Evolutionary conservation across 2,329 filamentous ascomycete genomes (phyloP).

Genomic region (Xylariaceae sp.): DNA sequence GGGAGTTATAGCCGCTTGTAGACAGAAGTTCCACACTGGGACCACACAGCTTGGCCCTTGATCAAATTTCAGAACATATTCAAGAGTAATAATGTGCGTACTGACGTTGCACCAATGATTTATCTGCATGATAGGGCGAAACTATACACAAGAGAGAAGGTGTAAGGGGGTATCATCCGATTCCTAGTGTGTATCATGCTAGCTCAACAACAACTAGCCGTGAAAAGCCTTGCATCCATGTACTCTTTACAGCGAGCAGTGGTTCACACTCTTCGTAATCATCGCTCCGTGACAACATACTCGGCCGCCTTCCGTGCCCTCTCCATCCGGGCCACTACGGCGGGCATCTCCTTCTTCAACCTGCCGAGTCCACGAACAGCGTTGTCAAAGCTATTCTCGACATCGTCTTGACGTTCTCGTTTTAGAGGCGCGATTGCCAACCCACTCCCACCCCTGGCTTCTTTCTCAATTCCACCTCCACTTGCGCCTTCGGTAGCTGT

Average conservation of each 20-base stretch:
- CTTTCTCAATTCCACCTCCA: slow-evolving; percentile 26
- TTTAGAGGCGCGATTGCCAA: slow-evolving; percentile 49
- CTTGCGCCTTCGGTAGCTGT: slow-evolving; percentile 4
- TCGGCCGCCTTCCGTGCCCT: slow-evolving; percentile 65
- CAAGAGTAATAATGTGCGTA: too few species aligned
- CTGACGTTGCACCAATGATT: too few species aligned
- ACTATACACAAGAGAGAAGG: not conserved
- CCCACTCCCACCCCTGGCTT: slow-evolving; percentile 20
- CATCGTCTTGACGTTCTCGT: slow-evolving; percentile 54
- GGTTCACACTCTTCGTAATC: slow-evolving; percentile 24
- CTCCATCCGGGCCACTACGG: slow-evolving; percentile 69
- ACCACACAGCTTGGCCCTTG: too few species aligned
- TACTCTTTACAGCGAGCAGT: too few species aligned
- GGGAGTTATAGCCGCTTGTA: not conserved
- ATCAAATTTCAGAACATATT: too few species aligned
- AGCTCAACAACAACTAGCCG: not conserved
- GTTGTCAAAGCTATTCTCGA: slow-evolving; percentile 54
- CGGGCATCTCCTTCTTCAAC: slow-evolving; percentile 66
- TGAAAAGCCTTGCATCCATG: too few species aligned
- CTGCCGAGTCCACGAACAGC: slow-evolving; percentile 59
- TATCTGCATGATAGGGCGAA: too few species aligned
- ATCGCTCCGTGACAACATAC: slow-evolving; percentile 59
- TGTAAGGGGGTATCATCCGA: slow-evolving; percentile 20
- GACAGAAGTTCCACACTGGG: too few species aligned
- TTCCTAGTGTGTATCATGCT: not conserved